These are phyloP conservation scores for Tetrapisispora phaffii DNA, from an alignment of 805 yeast species.

Conservation along the genomic window DNA sequence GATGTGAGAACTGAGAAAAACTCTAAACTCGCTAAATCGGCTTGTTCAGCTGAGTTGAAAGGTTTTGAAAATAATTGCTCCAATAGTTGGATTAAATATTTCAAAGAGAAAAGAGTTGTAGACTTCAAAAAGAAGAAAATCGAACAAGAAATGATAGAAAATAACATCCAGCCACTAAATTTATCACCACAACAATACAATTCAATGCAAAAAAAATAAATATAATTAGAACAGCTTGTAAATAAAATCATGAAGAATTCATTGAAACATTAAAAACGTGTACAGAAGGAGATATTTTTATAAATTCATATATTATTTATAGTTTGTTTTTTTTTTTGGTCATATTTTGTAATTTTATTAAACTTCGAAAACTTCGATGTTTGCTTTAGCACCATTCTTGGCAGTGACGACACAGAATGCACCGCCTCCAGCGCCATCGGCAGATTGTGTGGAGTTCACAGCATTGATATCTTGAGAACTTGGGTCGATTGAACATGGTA, in stretches of 20 bases:
- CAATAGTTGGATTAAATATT: conserved; percentile 79
- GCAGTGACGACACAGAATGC: conserved; percentile 83
- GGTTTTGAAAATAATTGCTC: conserved; percentile 69
- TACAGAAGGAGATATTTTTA: neutral
- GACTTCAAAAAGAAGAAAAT: conserved; percentile 41
- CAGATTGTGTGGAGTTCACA: conserved; percentile 34
- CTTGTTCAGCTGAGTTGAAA: conserved; percentile 49
- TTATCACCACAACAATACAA: conserved; percentile 3
- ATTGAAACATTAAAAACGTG: conserved; percentile 1
- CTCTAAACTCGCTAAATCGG: conserved; percentile 37
- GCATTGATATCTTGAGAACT: conserved; percentile 48
- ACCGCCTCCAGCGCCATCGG: conserved; percentile 55
- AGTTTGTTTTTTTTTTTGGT: neutral
- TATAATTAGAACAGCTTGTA: neutral
- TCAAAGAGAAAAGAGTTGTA: conserved; percentile 79
- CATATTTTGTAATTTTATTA: neutral
- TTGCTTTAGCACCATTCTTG: conserved; percentile 48
- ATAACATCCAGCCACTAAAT: neutral
- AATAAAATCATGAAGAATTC: neutral
- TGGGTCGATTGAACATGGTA: conserved; percentile 78
- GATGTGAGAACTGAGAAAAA: conserved; percentile 47
- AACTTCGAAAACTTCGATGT: conserved; percentile 53
- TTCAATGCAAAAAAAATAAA: neutral
- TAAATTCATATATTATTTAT: neutral
- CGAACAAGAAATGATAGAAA: conserved; percentile 1